phyloP scores from a whole-genome alignment of 2,329 filamentous ascomycete species.

The Rugonectria rugulosa region DNA sequence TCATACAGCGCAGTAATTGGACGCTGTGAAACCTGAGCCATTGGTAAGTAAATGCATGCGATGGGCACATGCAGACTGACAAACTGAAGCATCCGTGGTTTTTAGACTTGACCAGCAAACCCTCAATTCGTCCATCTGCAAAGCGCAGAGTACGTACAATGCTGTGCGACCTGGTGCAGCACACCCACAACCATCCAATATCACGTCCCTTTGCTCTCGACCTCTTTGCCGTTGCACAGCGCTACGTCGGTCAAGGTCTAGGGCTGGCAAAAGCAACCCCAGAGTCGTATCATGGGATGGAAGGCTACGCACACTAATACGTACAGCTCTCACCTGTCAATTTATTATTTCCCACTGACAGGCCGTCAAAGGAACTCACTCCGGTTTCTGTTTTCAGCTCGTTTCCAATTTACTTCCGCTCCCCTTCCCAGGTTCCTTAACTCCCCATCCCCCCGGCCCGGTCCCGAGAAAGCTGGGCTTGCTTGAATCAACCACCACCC shows the following conservation, averaged over 20 bases:
- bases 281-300: background rate
- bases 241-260: background rate
- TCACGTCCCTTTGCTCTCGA: background rate
- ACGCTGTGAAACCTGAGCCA: no score
- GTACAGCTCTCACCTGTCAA: no score
- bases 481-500: slow-evolving; percentile 1
- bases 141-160: no score
- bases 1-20: no score
- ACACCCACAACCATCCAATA: background rate
- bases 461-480: slow-evolving; percentile 21
- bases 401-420: slow-evolving; percentile 13
- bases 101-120: no score
- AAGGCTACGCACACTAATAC: background rate
- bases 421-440: background rate
- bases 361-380: no score
- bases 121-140: no score
- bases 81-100: no score
- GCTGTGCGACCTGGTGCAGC: background rate
- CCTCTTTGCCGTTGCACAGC: no score
- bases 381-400: slow-evolving; percentile 11
- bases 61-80: no score
- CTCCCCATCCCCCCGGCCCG: slow-evolving; percentile 13
- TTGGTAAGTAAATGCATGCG: no score
- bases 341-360: no score
- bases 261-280: background rate